Percentiles rank a stretch among this genome's conserved stretches.
Evolutionary conservation across 345 rosid species (phyloP).

Genomic region (Linum trigynum): DNA sequence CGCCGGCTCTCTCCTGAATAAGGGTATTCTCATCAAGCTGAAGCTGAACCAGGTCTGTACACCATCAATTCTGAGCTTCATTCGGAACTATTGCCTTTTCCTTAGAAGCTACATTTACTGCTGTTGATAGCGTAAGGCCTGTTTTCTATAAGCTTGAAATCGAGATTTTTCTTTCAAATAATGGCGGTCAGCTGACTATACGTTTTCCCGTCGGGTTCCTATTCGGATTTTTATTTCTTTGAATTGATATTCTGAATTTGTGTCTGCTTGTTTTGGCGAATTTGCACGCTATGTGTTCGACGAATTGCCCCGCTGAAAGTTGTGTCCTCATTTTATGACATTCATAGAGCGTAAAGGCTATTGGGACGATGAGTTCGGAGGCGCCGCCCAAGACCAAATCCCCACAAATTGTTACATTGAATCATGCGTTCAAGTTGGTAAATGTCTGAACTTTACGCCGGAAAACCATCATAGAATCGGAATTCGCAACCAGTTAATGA

Average conservation of each 20-base stretch:
- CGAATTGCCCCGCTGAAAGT: neutral
- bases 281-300: neutral
- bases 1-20: too few relatives aligned
- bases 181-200: too few relatives aligned
- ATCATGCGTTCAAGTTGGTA: slow-evolving; percentile 52
- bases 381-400: slow-evolving; percentile 11
- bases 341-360: neutral
- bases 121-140: too few relatives aligned
- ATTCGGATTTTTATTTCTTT: too few relatives aligned
- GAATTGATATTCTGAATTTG: too few relatives aligned
- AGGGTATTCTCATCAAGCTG: too few relatives aligned
- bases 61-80: neutral
- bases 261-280: too few relatives aligned
- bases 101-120: too few relatives aligned
- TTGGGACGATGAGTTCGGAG: slow-evolving; percentile 14
- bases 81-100: neutral
- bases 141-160: too few relatives aligned
- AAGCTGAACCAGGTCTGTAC: too few relatives aligned
- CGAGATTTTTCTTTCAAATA: too few relatives aligned
- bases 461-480: neutral
- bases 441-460: neutral
- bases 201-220: too few relatives aligned
- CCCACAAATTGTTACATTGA: slow-evolving; percentile 34
- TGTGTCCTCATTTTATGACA: neutral
- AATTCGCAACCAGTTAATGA: neutral